Base-by-base conservation (phyloP, 257 asterid genomes). In the Solanum phureja region DNA sequence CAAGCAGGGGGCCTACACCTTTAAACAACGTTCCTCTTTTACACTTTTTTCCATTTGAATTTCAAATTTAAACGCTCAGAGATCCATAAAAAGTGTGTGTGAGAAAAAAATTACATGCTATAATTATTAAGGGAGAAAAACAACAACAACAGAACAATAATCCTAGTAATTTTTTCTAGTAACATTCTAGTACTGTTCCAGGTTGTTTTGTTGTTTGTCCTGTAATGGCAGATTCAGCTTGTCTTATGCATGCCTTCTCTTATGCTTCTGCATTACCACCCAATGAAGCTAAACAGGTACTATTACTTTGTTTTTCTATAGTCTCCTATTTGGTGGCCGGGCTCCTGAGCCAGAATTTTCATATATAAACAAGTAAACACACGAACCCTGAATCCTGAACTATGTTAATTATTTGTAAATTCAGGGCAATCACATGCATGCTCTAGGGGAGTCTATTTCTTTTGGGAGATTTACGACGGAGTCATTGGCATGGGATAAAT, bases 401-500 rank as follows among this genome's bases (percentile, higher is more conserved):
- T 23, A 21, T 0, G 7, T 10, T 21, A 21, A 60, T 23, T 60
- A 5, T n/a, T 75, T 79, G 66, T 27, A 79, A 88, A 33, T 88
- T 85, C 93, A 95, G 98, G 98, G 95, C 86, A 93, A 93, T 77
- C 94, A 89, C 24, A 89, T 94, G 90, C 95, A 90, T 88, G 93
- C 89, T 89, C 94, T 95, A 72, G 97, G 96, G 82, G 98, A 96
- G 14, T 97, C 99, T 5, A 82, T 96, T 83, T 96, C 99, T n/a
- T 95, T 97, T 16, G 99, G 99, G 21, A 92, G 98, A 89, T 97
- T 91, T 79, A 90, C 92, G 88, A 56, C 92, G 7, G 99, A 97
- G 49, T 90, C 98, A 9, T 84, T 96, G 49, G 91, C 96, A 8
- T 97, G 98, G 99, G 99, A 97, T 12, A 95, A 92, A 91, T 93